phyloP scores from a whole-genome alignment of 2,329 filamentous ascomycete species.

The Botrytis cinerea region DNA sequence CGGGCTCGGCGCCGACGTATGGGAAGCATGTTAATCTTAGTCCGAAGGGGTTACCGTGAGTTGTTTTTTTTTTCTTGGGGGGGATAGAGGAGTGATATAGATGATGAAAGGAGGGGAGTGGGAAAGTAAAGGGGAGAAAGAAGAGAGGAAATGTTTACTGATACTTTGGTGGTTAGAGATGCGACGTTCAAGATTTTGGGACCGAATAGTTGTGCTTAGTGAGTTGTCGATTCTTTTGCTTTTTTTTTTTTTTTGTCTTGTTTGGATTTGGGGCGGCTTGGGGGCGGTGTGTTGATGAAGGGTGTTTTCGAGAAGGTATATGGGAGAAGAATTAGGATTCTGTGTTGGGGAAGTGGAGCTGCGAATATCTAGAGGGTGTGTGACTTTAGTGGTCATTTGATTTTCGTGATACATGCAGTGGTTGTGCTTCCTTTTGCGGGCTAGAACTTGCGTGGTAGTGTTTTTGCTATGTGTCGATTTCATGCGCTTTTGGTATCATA shows the following conservation, averaged over 20 bases:
- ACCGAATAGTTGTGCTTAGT: slow-evolving; percentile 15
- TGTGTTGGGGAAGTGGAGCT: not conserved
- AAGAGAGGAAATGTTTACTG: not conserved
- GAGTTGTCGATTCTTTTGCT: not conserved
- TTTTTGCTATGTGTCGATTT: not conserved
- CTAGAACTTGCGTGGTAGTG: not conserved
- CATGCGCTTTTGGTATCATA: not conserved
- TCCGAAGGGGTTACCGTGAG: slow-evolving; percentile 67
- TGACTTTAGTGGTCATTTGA: not conserved
- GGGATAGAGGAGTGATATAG: not conserved
- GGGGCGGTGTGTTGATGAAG: not conserved
- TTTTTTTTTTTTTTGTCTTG: not conserved
- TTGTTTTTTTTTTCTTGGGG: not conserved
- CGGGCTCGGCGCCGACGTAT: slow-evolving; percentile 68
- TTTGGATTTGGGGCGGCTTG: not conserved
- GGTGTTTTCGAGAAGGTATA: not conserved
- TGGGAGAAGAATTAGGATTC: not conserved
- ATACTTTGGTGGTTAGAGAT: not conserved
- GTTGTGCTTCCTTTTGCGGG: not conserved
- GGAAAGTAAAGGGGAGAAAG: no score
- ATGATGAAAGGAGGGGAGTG: no score
- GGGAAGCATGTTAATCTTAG: slow-evolving; percentile 73
- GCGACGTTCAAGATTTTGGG: not conserved
- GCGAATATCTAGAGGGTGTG: rapidly evolving
- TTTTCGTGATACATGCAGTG: not conserved